These are phyloP conservation scores for Besnoitia besnoiti DNA, from an alignment of 169 alveolate genomes.

Conservation along the genomic window DNA sequence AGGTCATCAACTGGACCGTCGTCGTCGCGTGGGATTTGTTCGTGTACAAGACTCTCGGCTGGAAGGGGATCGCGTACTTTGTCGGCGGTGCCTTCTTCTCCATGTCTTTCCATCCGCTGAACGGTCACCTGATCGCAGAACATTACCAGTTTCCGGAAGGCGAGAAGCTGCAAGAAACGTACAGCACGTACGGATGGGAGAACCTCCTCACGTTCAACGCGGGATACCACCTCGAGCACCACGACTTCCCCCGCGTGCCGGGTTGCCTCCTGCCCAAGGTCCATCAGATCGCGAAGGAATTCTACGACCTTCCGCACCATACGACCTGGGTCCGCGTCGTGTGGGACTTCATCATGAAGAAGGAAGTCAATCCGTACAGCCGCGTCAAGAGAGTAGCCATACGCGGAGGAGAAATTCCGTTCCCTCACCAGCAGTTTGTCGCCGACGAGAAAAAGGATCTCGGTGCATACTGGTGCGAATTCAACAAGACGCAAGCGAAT, in stretches of 20 bases:
- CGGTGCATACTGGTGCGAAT: slow-evolving; percentile 6
- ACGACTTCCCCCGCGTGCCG: slow-evolving; percentile 81
- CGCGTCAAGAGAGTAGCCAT: slow-evolving; percentile 19
- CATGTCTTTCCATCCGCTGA: slow-evolving; percentile 78
- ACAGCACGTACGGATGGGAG: slow-evolving; percentile 79
- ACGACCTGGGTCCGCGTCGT: slow-evolving; percentile 44
- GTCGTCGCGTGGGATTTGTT: slow-evolving; percentile 60
- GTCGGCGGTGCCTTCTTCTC: slow-evolving; percentile 73
- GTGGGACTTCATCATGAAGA: slow-evolving; percentile 27
- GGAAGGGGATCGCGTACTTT: slow-evolving; percentile 71
- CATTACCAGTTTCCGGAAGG: slow-evolving; percentile 75
- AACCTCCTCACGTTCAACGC: slow-evolving; percentile 78
- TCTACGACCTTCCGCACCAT: slow-evolving; percentile 74
- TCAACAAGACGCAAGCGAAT: neutral
- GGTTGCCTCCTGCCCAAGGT: slow-evolving; percentile 76
- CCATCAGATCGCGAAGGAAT: slow-evolving; percentile 75
- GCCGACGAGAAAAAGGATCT: neutral
- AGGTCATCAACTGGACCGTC: slow-evolving; percentile 70
- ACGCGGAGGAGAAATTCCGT: slow-evolving; percentile 8
- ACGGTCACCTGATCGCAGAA: slow-evolving; percentile 85
- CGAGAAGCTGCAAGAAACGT: slow-evolving; percentile 78
- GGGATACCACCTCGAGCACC: slow-evolving; percentile 88
- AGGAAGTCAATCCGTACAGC: slow-evolving; percentile 28
- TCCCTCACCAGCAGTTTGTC: slow-evolving; percentile 4
- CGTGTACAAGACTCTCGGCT: slow-evolving; percentile 64